Conservation (phyloP, 805 yeast species). For the Blastobotrys muscicola region DNA sequence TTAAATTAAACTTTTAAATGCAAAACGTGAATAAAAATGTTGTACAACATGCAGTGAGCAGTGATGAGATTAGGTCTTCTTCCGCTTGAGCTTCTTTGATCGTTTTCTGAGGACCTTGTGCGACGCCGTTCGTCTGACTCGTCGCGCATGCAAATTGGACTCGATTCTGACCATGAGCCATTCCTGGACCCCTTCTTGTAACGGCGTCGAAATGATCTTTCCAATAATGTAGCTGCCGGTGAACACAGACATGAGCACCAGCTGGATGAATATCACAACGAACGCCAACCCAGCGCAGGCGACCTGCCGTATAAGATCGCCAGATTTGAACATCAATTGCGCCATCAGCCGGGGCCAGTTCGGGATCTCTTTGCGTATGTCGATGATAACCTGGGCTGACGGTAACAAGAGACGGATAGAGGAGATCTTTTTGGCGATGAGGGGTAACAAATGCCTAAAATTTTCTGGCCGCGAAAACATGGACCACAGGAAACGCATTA, state of each 20-base stretch:
- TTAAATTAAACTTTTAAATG: too few species aligned
- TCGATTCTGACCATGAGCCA: too few species aligned
- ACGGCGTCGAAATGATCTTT: constrained; percentile 11
- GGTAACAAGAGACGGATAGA: constrained; percentile 9
- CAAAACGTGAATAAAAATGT: too few species aligned
- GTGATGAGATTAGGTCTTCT: too few species aligned
- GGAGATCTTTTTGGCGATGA: not conserved
- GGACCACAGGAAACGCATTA: constrained; percentile 13
- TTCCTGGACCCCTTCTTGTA: too few species aligned
- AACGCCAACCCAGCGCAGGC: constrained; percentile 11
- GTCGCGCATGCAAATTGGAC: too few species aligned
- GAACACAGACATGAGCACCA: constrained; percentile 14
- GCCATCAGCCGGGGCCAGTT: constrained; percentile 4
- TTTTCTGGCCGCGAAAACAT: constrained; percentile 17
- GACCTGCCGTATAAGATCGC: constrained; percentile 2
- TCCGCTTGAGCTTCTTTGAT: too few species aligned
- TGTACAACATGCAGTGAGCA: too few species aligned
- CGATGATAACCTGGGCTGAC: constrained; percentile 12
- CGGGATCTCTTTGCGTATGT: not conserved
- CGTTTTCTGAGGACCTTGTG: too few species aligned
- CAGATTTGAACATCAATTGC: constrained; percentile 4
- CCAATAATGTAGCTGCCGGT: constrained; percentile 15
- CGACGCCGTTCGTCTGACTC: too few species aligned
- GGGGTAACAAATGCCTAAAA: not conserved
- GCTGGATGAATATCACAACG: constrained; percentile 12